phyloP scores from a whole-genome alignment of 2,329 filamentous ascomycete species.

The Thermomyces lanuginosus region DNA sequence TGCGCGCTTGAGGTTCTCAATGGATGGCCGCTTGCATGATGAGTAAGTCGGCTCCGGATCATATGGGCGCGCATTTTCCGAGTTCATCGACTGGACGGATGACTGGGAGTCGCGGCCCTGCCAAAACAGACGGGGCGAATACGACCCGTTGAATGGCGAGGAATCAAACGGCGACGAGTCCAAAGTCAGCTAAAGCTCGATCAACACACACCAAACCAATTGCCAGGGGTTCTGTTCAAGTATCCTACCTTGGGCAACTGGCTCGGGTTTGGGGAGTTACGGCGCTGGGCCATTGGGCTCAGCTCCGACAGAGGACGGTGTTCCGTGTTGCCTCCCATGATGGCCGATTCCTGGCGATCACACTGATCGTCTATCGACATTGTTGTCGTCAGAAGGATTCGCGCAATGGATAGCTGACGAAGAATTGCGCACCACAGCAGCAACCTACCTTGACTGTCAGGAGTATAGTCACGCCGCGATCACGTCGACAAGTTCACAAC shows the following conservation, averaged over 20 bases:
- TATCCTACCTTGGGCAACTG: conserved; percentile 51
- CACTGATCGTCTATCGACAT: too few species aligned
- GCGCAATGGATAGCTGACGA: too few species aligned
- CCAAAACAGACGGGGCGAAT: conserved; percentile 83
- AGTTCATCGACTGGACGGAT: conserved; percentile 40
- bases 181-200: conserved; percentile 53
- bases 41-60: conserved; percentile 49
- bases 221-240: conserved; percentile 3
- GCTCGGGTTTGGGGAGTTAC: conserved; percentile 87
- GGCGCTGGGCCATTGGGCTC: conserved; percentile 64
- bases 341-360: too few species aligned
- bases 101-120: conserved; percentile 56
- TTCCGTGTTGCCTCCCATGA: conserved; percentile 41
- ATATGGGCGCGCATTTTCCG: conserved; percentile 51
- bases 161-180: conserved; percentile 74
- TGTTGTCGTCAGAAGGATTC: too few species aligned
- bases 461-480: too few species aligned
- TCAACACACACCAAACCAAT: too few species aligned
- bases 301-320: conserved; percentile 77
- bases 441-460: too few species aligned
- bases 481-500: too few species aligned
- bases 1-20: conserved; percentile 86
- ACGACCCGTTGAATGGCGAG: conserved; percentile 48
- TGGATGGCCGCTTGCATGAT: conserved; percentile 68
- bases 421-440: too few species aligned